These are phyloP conservation scores for Hypoxylon sp. DNA, from an alignment of 2,329 filamentous ascomycete species.

Conservation along the genomic window DNA sequence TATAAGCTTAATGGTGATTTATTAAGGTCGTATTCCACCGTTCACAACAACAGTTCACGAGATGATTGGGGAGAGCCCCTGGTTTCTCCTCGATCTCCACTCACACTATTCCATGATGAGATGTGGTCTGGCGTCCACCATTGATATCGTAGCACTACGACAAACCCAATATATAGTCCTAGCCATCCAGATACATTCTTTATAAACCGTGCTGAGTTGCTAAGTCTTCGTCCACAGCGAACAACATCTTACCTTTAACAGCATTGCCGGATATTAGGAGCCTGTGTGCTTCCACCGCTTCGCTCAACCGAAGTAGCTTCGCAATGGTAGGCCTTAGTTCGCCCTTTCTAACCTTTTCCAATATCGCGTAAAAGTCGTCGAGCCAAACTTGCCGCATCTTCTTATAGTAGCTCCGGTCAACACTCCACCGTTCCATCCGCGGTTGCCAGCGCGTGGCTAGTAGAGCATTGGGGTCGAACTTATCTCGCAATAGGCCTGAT, in stretches of 20 bases:
- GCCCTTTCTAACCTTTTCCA: neutral
- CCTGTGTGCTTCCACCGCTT: constrained; percentile 10
- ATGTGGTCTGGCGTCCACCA: constrained; percentile 19
- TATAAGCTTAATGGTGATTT: constrained; percentile 10
- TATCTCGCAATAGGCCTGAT: constrained; percentile 10
- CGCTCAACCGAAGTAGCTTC: constrained; percentile 8
- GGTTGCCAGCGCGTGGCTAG: neutral
- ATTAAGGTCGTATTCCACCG: constrained; percentile 29
- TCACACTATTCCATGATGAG: neutral
- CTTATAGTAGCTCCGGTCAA: neutral
- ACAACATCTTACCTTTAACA: constrained; percentile 19
- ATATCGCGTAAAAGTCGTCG: neutral
- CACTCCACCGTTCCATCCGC: constrained; percentile 1
- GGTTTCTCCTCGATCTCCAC: constrained; percentile 20
- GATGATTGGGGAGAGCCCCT: constrained; percentile 2
- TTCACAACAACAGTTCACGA: neutral
- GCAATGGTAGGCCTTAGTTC: constrained; percentile 4
- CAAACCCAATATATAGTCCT: neutral
- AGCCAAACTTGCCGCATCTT: constrained; percentile 4
- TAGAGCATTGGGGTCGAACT: neutral
- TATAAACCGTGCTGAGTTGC: constrained; percentile 11
- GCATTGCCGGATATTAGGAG: constrained; percentile 14
- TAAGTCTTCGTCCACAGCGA: constrained; percentile 12
- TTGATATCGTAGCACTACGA: neutral
- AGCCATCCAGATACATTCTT: neutral